Percentiles rank a stretch among this genome's conserved stretches.
phyloP scores from a whole-genome alignment of 2,329 filamentous ascomycete species.

The Colletotrichum brevisporum region DNA sequence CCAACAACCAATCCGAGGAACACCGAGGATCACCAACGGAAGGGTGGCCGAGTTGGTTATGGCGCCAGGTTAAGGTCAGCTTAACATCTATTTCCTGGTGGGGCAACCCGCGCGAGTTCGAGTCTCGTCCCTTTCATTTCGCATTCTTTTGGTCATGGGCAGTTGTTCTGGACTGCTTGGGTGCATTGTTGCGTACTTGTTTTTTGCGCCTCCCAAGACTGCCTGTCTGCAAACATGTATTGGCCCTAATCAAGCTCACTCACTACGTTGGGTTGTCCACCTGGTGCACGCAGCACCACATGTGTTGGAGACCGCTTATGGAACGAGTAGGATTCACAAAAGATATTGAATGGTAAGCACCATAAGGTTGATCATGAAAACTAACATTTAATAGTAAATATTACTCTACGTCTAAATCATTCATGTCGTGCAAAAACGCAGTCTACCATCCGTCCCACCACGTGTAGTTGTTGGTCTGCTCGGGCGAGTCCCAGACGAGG shows the following conservation, averaged over 20 bases:
- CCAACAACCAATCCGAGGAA: background rate
- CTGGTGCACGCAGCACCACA: too few relatives aligned
- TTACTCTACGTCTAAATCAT: slow-evolving; percentile 17
- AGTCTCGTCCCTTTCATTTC: slow-evolving; percentile 41
- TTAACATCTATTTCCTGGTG: slow-evolving; percentile 41
- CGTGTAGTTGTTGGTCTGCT: slow-evolving; percentile 39
- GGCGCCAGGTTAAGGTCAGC: slow-evolving; percentile 41
- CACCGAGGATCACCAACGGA: slow-evolving; percentile 16
- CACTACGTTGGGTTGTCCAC: too few relatives aligned
- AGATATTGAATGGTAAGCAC: too few relatives aligned
- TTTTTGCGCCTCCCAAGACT: too few relatives aligned
- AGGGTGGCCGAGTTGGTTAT: slow-evolving; percentile 42
- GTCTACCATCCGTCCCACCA: slow-evolving; percentile 39
- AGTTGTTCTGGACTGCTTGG: background rate
- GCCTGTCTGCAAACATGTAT: too few relatives aligned
- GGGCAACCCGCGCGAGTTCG: slow-evolving; percentile 41
- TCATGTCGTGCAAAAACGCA: background rate
- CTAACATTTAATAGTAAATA: slow-evolving; percentile 3
- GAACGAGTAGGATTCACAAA: too few relatives aligned
- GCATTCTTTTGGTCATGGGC: background rate
- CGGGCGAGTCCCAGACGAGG: slow-evolving; percentile 35
- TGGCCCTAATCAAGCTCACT: too few relatives aligned
- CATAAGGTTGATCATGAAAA: slow-evolving; percentile 1
- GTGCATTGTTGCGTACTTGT: background rate
- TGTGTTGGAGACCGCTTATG: too few relatives aligned